Percentiles rank a stretch among this genome's conserved stretches.
Evolutionary conservation across 2,329 filamentous ascomycete species (phyloP).

Genomic region (Penicillium sp.): DNA sequence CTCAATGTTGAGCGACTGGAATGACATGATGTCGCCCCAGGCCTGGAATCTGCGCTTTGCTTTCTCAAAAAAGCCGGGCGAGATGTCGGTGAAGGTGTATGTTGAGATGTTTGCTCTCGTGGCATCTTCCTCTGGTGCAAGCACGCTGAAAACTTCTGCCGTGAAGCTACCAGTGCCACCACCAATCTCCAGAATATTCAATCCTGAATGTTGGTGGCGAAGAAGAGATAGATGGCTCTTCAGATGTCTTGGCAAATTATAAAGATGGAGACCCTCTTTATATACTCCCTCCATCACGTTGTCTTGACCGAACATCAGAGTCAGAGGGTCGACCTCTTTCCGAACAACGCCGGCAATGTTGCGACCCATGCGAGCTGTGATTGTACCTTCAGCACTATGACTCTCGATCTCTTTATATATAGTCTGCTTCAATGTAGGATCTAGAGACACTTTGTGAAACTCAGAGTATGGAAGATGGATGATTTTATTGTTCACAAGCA

Average conservation of each 20-base stretch:
- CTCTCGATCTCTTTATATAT: slow-evolving; percentile 24
- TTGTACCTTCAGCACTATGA: slow-evolving; percentile 30
- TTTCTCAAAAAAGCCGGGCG: slow-evolving; percentile 29
- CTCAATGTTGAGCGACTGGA: slow-evolving; percentile 31
- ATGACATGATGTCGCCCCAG: slow-evolving; percentile 28
- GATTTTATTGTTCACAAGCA: slow-evolving; percentile 23
- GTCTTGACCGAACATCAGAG: slow-evolving; percentile 37
- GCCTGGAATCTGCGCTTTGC: slow-evolving; percentile 25
- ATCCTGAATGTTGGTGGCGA: slow-evolving; percentile 17
- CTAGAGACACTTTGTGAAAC: slow-evolving; percentile 20
- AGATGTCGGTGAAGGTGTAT: slow-evolving; percentile 37
- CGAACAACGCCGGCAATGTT: slow-evolving; percentile 31
- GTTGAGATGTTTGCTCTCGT: slow-evolving; percentile 11
- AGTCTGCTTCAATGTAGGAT: slow-evolving; percentile 21
- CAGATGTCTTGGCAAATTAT: slow-evolving; percentile 21
- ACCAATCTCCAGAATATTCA: slow-evolving; percentile 28
- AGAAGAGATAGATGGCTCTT: slow-evolving; percentile 20
- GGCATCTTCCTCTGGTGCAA: slow-evolving; percentile 11
- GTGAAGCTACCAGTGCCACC: slow-evolving; percentile 34
- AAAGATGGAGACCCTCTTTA: slow-evolving; percentile 26
- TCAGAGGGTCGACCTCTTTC: slow-evolving; percentile 31
- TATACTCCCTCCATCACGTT: slow-evolving; percentile 33
- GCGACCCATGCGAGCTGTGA: slow-evolving; percentile 31
- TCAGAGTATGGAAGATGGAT: slow-evolving; percentile 23
- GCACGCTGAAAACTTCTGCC: slow-evolving; percentile 15